A percentile compares a stretch with the other conserved stretches of the same genome.
Conservation (phyloP, 495 filamentous ascomycete species). For the Saxophila tyrrhenica region DNA sequence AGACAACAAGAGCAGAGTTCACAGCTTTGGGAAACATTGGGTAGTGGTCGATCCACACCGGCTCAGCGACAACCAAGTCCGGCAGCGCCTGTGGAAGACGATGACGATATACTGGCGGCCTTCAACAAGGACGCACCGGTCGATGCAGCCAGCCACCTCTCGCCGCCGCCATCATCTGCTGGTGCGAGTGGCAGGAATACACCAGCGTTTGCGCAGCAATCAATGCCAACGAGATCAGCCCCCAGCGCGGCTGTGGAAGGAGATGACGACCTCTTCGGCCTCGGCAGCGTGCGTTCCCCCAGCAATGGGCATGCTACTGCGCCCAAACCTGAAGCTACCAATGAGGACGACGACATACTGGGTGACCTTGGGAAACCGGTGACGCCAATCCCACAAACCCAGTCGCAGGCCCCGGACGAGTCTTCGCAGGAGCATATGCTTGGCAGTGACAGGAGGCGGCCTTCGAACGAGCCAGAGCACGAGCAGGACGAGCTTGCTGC, state of each 20-base stretch:
- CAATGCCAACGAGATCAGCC: not conserved
- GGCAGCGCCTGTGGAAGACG: slow-evolving; percentile 27
- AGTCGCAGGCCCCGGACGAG: slow-evolving; percentile 19
- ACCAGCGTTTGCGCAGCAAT: slow-evolving; percentile 1
- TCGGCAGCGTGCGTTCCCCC: slow-evolving; percentile 46
- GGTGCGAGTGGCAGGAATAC: slow-evolving; percentile 19
- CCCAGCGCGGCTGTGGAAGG: slow-evolving; percentile 17
- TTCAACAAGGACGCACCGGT: slow-evolving; percentile 51
- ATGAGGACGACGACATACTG: slow-evolving; percentile 71
- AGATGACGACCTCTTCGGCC: slow-evolving; percentile 83
- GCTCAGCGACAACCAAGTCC: slow-evolving; percentile 16
- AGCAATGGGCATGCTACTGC: slow-evolving; percentile 24
- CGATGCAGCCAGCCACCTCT: slow-evolving; percentile 50
- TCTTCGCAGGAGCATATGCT: slow-evolving; percentile 1
- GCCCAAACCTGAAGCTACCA: not conserved
- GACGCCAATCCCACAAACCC: slow-evolving; percentile 40
- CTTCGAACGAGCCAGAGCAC: not conserved
- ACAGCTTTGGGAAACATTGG: slow-evolving; percentile 63
- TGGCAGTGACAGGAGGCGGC: not conserved
- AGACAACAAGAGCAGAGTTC: slow-evolving; percentile 61
- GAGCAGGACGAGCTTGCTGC: not conserved
- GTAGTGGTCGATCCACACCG: slow-evolving; percentile 39
- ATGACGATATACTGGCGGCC: slow-evolving; percentile 52
- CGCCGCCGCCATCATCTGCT: slow-evolving; percentile 30
- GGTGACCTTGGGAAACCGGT: slow-evolving; percentile 80